Evolutionary conservation across 768 basidiomycete genomes (phyloP).

Genomic region (Phaeotremella skinneri): DNA sequence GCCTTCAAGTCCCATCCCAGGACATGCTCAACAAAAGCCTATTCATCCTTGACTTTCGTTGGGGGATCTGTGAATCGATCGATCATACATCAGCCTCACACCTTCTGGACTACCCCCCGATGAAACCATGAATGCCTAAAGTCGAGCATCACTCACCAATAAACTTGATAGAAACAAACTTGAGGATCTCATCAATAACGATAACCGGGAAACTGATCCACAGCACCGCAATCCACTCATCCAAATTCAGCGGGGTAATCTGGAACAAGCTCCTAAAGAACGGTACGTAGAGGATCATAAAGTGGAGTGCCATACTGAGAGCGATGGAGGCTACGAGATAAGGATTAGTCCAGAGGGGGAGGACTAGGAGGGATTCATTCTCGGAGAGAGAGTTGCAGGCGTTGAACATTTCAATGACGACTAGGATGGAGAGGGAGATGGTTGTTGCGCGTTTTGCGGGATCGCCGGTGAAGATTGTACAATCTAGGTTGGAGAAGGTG

Average conservation of each 20-base stretch:
- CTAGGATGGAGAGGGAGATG: conserved; percentile 92
- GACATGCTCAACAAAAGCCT: too few species aligned
- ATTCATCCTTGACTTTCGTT: conserved; percentile 1
- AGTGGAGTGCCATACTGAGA: conserved; percentile 87
- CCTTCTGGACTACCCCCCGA: background rate
- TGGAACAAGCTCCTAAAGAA: conserved; percentile 90
- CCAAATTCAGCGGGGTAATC: conserved; percentile 89
- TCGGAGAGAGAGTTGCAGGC: conserved; percentile 84
- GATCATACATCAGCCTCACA: background rate
- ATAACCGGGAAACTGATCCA: conserved; percentile 83
- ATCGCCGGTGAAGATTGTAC: conserved; percentile 88
- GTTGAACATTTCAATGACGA: conserved; percentile 58
- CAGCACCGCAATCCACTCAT: conserved; percentile 91
- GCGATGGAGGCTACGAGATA: conserved; percentile 86
- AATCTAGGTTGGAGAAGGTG: conserved; percentile 84
- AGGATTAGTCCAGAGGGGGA: conserved; percentile 92
- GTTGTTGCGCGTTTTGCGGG: conserved; percentile 87
- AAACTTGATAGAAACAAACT: conserved; percentile 56
- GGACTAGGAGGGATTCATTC: conserved; percentile 82
- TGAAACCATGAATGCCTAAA: background rate
- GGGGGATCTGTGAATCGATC: too few species aligned
- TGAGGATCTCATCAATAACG: conserved; percentile 83
- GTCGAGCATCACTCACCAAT: conserved; percentile 16
- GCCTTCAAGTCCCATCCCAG: too few species aligned
- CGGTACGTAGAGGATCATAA: conserved; percentile 93